Percentiles rank a stretch among this genome's conserved stretches.
Conservation (phyloP, 148 eudicot species). For the Cornus florida region DNA sequence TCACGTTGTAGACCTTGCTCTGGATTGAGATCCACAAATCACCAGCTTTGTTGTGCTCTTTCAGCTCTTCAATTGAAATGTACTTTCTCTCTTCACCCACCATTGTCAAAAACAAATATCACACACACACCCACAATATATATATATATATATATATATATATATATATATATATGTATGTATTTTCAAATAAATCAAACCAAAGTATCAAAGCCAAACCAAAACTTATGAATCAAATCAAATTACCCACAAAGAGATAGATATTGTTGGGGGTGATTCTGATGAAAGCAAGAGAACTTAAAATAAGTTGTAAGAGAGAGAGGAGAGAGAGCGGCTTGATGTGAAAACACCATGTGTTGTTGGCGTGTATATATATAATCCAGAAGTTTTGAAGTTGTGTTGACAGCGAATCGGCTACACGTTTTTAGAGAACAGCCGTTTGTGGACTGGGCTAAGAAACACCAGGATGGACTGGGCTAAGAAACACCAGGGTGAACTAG, state of each 20-base stretch:
- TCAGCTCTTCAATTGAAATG: constrained; percentile 46
- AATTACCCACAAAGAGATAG: neutral
- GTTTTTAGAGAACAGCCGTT: neutral
- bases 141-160: neutral
- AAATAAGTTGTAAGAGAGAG: neutral
- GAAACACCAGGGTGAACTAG: neutral
- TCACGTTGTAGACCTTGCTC: constrained; percentile 63
- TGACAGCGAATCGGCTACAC: neutral
- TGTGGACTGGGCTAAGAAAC: too few relatives aligned
- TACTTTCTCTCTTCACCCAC: constrained; percentile 44
- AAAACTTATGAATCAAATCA: neutral
- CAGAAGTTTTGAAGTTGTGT: neutral
- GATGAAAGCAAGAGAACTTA: neutral
- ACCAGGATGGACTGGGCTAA: neutral
- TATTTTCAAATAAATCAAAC: neutral
- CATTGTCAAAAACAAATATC: constrained; percentile 19
- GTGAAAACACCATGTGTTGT: neutral
- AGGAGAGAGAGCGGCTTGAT: neutral
- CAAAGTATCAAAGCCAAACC: neutral
- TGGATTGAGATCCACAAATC: constrained; percentile 70
- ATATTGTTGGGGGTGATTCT: neutral
- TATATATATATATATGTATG: too few relatives aligned
- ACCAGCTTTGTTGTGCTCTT: constrained; percentile 48
- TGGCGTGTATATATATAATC: too few relatives aligned
- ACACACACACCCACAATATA: neutral